Evolutionary conservation across 257 asterid genomes (phyloP), one percentile per base, ranked within the genome.

Genomic region (Paraleonurus japonicus): DNA sequence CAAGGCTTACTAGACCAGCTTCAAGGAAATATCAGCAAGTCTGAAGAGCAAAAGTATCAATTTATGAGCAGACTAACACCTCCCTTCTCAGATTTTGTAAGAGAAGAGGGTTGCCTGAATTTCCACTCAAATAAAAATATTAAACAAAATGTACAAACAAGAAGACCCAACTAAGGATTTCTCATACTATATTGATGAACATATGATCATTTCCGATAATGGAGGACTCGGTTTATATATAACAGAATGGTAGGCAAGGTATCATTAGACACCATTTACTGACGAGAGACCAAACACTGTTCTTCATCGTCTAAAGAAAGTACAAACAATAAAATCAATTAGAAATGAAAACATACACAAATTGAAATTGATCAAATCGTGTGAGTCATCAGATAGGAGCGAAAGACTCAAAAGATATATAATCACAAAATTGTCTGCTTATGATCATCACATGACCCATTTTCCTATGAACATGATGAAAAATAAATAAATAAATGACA

Each of bases 1-100:
- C 82, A 61, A 35, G 32, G 94, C 92, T 75, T 87, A 87, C 92
- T 87, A 87, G 90, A 85, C 90, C 89, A 81, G 90, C 88, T 84
- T 89, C 94, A 85, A 64, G 72, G 58, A 79, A 22, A 6, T 0
- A 60, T 90, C 92, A 82, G 92, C 93, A 84, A 85, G 79, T 86
- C 95, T 88, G 92, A 87, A 90, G 89, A 86, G 92, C 92, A 79
- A 58, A 82, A 90, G 6, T 0, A 76, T 65, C 1, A 1, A 24
- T 83, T 0, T 88, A 45, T 4, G 20, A 45, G 54, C 54, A 45
- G 54, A 45, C 15, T 0, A 45, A 45, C 54, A 45, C 20, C 20
- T 13, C 54, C 54, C 5, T 45, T 45, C 20, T 5, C 54, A 45
- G 19, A 0, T 45, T 45, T 4, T 45, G 54, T 45, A 4, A 3